Evolutionary conservation across 495 filamentous ascomycete genomes (phyloP).

Genomic region (Xylaria nigripes): DNA sequence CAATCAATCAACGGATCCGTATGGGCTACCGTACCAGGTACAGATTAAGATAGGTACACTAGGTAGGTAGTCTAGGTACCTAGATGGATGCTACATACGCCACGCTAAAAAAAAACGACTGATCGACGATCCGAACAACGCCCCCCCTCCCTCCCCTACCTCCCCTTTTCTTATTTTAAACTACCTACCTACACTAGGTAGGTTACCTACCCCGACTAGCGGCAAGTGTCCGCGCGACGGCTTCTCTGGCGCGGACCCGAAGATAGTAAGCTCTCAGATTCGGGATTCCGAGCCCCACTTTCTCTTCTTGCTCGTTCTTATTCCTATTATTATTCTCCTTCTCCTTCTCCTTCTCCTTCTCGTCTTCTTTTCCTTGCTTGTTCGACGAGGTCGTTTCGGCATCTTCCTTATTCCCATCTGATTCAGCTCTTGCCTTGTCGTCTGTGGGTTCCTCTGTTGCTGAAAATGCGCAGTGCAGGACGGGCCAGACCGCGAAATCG

Average conservation of each 20-base stretch:
- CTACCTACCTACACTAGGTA: neutral
- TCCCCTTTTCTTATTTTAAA: no score
- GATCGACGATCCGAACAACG: no score
- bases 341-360: no score
- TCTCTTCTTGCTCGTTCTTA: neutral
- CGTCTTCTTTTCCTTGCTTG: neutral
- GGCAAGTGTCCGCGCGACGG: neutral
- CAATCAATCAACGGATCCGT: no score
- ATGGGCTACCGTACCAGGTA: no score
- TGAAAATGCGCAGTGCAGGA: slow-evolving; percentile 50
- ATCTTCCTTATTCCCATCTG: neutral
- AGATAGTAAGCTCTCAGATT: neutral
- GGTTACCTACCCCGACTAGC: neutral
- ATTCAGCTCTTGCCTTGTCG: neutral
- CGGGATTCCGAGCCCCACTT: neutral
- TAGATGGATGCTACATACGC: no score
- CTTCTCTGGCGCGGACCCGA: neutral
- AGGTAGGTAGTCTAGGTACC: no score
- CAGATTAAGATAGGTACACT: no score
- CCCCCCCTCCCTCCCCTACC: no score
- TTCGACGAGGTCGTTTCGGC: no score
- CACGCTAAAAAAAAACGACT: no score
- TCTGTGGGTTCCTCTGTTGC: neutral
- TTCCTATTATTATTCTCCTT: no score
- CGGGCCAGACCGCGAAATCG: slow-evolving; percentile 67